Evolutionary conservation across 2,329 filamentous ascomycete genomes (phyloP), one percentile per base, ranked within the genome.

Genomic region (Metarhizium brunneum): DNA sequence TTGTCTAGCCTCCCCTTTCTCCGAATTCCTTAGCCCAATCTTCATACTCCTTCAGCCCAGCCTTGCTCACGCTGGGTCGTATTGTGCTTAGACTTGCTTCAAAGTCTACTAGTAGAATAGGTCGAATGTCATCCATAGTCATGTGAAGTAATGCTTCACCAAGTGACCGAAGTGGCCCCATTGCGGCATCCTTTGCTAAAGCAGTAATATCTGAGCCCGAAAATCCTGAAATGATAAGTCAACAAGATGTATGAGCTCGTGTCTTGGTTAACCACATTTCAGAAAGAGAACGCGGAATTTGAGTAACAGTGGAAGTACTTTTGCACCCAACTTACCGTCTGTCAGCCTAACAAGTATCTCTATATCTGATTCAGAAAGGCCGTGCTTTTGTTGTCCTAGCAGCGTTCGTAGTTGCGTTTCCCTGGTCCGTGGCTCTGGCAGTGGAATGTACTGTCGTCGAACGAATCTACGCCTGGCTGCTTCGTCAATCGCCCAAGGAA

Each of bases 401-500:
- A 99, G 73, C 7, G 84, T 95, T 59, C 82, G 80, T 48, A 99
- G 72, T 65, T 99, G 94, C 52, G 82, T 80, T 55, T 84, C 85
- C 56, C 94, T 81, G 1, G 95, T 95, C 61, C 86, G 82, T 11
- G 85, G 81, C 67, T 97, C 94, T 0, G 94, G 94, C 10, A 99
- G 73, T 1, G 94, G 92, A 58, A 99, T 99, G 68, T 99, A 99
- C 70, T 97, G 94, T 57, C 94, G 82, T 60, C 94, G 79, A 14
- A 96, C 92, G 67, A 99, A 99, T 52, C 94, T 80, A 56, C 94
- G 79, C 56, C 94, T 80, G 1, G 94, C 94, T 29, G 94, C 94
- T 69, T 97, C 94, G 63, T 99, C 94, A 62, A 99, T 97, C 38
- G 92, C 91, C 94, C 94, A 99, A 0, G 94, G 94, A 57, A 97